Conservation (phyloP, 1,284 basidiomycete genomes). For the Apiotrichum montevideense region DNA sequence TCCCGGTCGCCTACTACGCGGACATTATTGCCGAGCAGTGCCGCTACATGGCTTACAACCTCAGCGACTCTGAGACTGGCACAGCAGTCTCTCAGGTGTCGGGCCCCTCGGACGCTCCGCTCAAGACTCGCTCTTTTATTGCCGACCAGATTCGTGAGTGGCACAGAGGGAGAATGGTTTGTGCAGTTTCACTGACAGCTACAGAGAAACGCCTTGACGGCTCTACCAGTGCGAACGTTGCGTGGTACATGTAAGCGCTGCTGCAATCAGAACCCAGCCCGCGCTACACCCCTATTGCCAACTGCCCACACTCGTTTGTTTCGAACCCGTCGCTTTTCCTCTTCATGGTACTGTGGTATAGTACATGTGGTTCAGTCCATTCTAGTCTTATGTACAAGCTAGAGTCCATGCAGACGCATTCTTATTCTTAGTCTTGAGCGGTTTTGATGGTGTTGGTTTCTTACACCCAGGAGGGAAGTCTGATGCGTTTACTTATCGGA, state of each 20-base stretch:
- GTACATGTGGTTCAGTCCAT: too few relatives aligned
- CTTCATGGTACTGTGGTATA: too few relatives aligned
- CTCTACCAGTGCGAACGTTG: not conserved
- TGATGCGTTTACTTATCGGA: too few relatives aligned
- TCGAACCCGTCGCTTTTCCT: too few relatives aligned
- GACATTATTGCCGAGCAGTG: conserved; percentile 44
- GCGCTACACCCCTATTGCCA: too few relatives aligned
- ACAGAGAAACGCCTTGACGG: not conserved
- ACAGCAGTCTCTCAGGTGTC: conserved; percentile 5
- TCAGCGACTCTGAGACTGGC: conserved; percentile 9
- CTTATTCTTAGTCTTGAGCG: too few relatives aligned
- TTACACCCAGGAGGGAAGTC: too few relatives aligned
- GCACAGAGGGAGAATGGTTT: not conserved
- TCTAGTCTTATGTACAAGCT: too few relatives aligned
- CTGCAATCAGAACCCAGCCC: too few relatives aligned
- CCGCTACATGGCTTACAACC: conserved; percentile 43
- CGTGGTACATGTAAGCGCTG: conserved; percentile 1
- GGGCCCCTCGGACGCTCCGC: not conserved
- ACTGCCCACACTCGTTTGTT: too few relatives aligned
- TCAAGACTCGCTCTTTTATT: conserved; percentile 1
- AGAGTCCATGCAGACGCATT: too few relatives aligned
- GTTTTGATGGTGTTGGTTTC: too few relatives aligned
- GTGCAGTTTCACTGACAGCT: not conserved
- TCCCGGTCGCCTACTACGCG: conserved; percentile 42
- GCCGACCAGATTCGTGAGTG: conserved; percentile 6